Base-by-base conservation (phyloP, 108 stramenopile genomes). In the Mediolabrus comicus region DNA sequence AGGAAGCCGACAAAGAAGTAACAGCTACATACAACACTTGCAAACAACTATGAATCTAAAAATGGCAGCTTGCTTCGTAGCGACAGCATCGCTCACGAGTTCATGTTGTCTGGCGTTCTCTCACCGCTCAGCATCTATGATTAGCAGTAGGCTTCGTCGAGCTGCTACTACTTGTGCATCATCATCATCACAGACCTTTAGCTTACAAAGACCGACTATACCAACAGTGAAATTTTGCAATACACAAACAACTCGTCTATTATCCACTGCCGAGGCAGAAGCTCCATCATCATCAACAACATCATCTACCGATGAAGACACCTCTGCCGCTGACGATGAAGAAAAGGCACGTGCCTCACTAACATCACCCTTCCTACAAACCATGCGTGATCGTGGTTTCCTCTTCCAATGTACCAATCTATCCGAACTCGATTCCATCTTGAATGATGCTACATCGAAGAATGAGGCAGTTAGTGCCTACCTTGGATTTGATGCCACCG, bases 401-500 rank as follows among this genome's bases (percentile, higher is more conserved):
- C 80, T 95, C 7, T 84, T 84, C 65, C 94, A 95, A 74, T 95
- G 94, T 76, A 95, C 91, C 52, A 82, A 85, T 53, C 74, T 95
- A 41, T 25, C 66, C 59, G 86, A 88, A 52, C 76, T 92, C 59
- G 92, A 92, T 53, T 65, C 46, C 2, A 63, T 80, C 49, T 35
- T 92, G 16, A 60, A 27, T 57, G 67, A 72, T 7, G 64, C 69
- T 22, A 39, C 51, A 9, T 25, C 43, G 39, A 41, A 59, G 36
- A 57, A 52, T 19, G 65, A 53, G 30, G 51, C 59, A n/a, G 49
- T 83, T 6, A 36, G 75, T 4, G 97, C 95, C 28, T 99, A 99
- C 63, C 84, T 98, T 25, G 98, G 98, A 9, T 98, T 99, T 59
- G 98, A 99, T 70, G 98, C 98, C 16, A 99, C 98, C 1, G 98